Evolutionary conservation across 164 flowering plant genomes (phyloP).

Genomic region (Stephania yunnanensis): DNA sequence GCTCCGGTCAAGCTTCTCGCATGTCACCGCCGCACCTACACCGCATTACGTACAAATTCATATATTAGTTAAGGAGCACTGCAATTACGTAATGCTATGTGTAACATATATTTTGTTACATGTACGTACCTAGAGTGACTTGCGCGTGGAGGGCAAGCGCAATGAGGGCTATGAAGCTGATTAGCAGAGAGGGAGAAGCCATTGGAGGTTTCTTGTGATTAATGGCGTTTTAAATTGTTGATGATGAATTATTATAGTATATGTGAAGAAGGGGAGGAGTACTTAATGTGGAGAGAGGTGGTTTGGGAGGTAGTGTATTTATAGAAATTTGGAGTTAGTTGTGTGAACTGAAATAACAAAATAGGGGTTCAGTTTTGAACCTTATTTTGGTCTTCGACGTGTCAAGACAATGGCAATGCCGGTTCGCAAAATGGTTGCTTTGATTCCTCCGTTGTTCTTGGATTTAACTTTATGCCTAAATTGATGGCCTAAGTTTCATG

Average conservation of each 20-base stretch:
- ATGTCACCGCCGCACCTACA: slow-evolving; percentile 12
- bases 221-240: neutral
- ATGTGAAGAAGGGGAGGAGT: neutral
- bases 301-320: no score
- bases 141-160: neutral
- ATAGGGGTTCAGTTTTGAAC: neutral
- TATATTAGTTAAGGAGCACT: neutral
- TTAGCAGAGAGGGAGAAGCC: neutral
- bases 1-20: slow-evolving; percentile 56
- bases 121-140: neutral
- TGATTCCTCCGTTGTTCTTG: neutral
- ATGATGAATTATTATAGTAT: neutral
- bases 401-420: neutral
- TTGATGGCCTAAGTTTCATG: neutral
- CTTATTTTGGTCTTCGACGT: neutral
- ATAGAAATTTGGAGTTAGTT: neutral
- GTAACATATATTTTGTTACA: neutral
- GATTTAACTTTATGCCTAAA: neutral
- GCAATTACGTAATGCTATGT: neutral
- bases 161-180: neutral
- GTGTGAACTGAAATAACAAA: no score
- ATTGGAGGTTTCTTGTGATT: neutral
- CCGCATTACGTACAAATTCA: neutral
- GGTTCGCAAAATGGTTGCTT: neutral
- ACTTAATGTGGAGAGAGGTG: neutral